These are phyloP conservation scores for Hypoxylon crocopeplum DNA, from an alignment of 495 filamentous ascomycete genomes.

Conservation along the genomic window DNA sequence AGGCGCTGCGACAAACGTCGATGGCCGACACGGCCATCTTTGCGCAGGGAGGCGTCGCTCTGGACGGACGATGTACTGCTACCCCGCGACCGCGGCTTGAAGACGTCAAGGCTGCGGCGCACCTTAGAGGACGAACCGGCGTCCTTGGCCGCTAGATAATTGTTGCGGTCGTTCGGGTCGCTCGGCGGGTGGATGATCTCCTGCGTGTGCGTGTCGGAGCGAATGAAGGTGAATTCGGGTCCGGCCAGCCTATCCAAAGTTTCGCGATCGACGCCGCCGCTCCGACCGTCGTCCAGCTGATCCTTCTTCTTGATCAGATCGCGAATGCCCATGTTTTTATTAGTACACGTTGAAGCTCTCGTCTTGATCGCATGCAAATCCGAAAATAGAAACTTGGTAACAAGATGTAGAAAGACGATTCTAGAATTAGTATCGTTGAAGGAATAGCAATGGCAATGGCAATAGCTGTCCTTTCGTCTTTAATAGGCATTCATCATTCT, in stretches of 20 bases:
- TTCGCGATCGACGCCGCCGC: constrained; percentile 41
- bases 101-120: constrained; percentile 45
- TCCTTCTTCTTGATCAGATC: constrained; percentile 79
- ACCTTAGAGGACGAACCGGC: constrained; percentile 25
- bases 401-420: background rate
- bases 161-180: constrained; percentile 45
- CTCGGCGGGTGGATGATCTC: constrained; percentile 75
- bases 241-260: constrained; percentile 44
- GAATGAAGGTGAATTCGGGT: constrained; percentile 83
- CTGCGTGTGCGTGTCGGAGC: constrained; percentile 80
- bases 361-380: background rate
- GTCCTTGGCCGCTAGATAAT: constrained; percentile 45
- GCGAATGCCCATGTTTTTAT: constrained; percentile 69
- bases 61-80: constrained; percentile 53
- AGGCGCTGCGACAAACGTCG: constrained; percentile 72
- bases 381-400: background rate
- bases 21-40: constrained; percentile 40
- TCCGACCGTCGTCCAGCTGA: constrained; percentile 51
- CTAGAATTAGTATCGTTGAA: background rate
- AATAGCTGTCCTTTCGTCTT: constrained; percentile 12
- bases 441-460: background rate
- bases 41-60: constrained; percentile 44
- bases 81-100: constrained; percentile 53
- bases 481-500: constrained; percentile 32
- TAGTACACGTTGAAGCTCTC: background rate